Percentiles rank a stretch among this genome's conserved stretches.
These are phyloP conservation scores for Blastocrithidia nonstop DNA, from an alignment of 208 protist genomes.

Conservation along the genomic window DNA sequence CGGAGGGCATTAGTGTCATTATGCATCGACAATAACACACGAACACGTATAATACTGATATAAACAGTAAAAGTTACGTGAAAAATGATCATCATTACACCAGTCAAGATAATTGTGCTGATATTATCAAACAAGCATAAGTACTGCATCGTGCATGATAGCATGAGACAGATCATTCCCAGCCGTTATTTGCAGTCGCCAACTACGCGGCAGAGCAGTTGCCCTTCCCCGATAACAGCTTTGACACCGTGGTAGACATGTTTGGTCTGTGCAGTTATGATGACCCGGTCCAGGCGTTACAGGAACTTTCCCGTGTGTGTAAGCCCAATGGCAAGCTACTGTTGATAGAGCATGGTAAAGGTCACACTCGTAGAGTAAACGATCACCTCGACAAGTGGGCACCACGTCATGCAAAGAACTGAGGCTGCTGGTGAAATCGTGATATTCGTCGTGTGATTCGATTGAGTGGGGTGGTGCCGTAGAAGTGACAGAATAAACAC, in stretches of 20 bases:
- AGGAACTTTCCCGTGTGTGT: constrained; percentile 81
- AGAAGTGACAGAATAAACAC: constrained; percentile 56
- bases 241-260: constrained; percentile 83
- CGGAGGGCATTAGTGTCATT: no score
- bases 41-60: no score
- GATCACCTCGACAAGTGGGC: constrained; percentile 76
- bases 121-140: no score
- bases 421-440: constrained; percentile 85
- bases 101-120: no score
- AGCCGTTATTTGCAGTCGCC: constrained; percentile 48
- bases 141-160: no score
- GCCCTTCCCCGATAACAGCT: constrained; percentile 74
- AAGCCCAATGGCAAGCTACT: constrained; percentile 77
- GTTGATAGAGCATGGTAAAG: constrained; percentile 78
- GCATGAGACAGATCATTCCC: no score
- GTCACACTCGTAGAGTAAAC: constrained; percentile 47
- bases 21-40: no score
- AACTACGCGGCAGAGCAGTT: constrained; percentile 73
- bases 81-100: no score
- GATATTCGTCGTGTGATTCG: constrained; percentile 62
- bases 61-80: no score
- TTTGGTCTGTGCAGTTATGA: constrained; percentile 87
- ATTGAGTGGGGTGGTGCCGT: constrained; percentile 41
- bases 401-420: constrained; percentile 59
- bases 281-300: constrained; percentile 72